Percentiles rank a stretch among this genome's conserved stretches.
phyloP scores from a whole-genome alignment of 202 grass and related monocot species.

The Carex arenaria region DNA sequence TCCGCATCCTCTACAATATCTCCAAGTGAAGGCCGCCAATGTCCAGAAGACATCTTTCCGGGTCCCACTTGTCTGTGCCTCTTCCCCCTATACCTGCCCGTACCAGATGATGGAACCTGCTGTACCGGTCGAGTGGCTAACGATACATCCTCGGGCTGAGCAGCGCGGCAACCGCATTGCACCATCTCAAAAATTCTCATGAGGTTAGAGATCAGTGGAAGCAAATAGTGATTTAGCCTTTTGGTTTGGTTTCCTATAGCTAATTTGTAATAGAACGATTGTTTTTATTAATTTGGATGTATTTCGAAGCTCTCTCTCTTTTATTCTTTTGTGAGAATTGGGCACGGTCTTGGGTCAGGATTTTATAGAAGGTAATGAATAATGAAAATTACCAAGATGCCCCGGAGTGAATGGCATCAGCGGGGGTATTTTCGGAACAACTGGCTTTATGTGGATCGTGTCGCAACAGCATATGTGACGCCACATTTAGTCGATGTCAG shows the following conservation, averaged over 20 bases:
- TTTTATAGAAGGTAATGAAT: slow-evolving; percentile 8
- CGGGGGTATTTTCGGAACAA: neutral
- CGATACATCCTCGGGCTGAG: slow-evolving; percentile 50
- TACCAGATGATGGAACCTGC: neutral
- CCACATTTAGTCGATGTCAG: neutral
- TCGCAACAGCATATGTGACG: neutral
- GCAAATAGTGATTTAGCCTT: neutral
- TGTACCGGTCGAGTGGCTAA: slow-evolving; percentile 11
- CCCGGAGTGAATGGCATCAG: slow-evolving; percentile 18
- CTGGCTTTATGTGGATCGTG: slow-evolving; percentile 9
- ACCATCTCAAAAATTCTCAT: slow-evolving; percentile 82
- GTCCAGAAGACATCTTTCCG: neutral
- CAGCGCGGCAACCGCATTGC: slow-evolving; percentile 67
- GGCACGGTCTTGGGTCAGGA: neutral
- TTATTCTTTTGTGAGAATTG: neutral
- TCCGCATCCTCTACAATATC: slow-evolving; percentile 50
- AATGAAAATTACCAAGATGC: neutral
- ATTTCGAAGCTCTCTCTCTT: neutral
- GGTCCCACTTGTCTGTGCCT: slow-evolving; percentile 19
- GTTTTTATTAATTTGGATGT: neutral
- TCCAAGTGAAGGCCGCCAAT: slow-evolving; percentile 61
- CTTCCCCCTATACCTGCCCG: slow-evolving; percentile 9
- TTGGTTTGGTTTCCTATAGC: slow-evolving; percentile 19
- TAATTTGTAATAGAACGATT: neutral
- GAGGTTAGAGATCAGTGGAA: slow-evolving; percentile 36